phyloP scores from a whole-genome alignment of 83 land plant genomes.

The Diphasiastrum complanatum region DNA sequence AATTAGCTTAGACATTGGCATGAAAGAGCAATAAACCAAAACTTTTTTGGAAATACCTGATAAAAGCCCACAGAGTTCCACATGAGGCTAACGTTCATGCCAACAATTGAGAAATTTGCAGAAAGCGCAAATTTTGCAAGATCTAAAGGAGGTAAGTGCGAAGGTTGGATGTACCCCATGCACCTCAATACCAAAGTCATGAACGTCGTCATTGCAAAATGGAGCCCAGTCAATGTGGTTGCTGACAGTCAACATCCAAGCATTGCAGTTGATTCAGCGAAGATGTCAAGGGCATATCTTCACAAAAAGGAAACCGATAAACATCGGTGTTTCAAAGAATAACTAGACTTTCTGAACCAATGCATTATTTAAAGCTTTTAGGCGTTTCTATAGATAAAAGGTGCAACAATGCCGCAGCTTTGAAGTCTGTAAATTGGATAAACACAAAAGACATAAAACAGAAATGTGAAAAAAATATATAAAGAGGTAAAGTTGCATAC shows the following conservation, averaged over 20 bases:
- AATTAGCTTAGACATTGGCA: no score
- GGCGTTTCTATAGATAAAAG: no score
- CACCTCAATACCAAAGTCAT: constrained; percentile 46
- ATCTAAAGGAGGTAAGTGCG: constrained; percentile 53
- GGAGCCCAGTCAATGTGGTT: constrained; percentile 60
- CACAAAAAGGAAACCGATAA: no score
- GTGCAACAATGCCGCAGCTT: no score
- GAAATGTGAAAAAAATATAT: no score
- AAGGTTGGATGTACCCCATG: constrained; percentile 48
- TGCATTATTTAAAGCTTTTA: no score
- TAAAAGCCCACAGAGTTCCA: constrained; percentile 79
- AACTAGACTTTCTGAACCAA: no score
- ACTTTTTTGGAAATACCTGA: no score
- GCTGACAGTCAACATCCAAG: no score
- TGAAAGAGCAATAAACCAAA: no score
- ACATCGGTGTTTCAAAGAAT: neutral
- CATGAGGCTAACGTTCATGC: constrained; percentile 81
- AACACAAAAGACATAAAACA: neutral
- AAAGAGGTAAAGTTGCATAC: neutral
- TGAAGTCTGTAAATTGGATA: neutral
- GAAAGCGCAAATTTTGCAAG: constrained; percentile 51
- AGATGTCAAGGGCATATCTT: no score
- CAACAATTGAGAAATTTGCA: constrained; percentile 74
- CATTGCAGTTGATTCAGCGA: no score
- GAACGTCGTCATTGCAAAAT: constrained; percentile 60